Evolutionary conservation across 306 rosid species (phyloP).

Genomic region (Inga oerstediana): DNA sequence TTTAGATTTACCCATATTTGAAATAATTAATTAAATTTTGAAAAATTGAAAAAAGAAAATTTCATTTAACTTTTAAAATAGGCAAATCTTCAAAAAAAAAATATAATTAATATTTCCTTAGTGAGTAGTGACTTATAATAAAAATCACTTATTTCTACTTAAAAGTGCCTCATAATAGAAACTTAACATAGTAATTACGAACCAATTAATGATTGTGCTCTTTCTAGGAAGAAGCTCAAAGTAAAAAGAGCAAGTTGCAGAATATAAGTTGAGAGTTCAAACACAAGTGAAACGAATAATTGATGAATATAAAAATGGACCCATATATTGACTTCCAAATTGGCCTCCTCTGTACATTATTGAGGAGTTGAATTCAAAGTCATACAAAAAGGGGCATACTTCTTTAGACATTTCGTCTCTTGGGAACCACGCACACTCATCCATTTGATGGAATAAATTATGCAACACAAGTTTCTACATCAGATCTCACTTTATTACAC

Average conservation of each 20-base stretch:
- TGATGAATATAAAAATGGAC: neutral
- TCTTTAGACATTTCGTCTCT: neutral
- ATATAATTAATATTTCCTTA: no score
- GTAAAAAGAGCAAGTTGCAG: neutral
- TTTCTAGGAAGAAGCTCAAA: neutral
- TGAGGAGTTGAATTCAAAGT: constrained; percentile 1
- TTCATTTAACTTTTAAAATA: no score
- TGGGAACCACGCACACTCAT: neutral
- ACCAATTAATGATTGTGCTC: neutral
- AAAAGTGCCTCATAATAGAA: no score
- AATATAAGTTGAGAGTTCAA: neutral
- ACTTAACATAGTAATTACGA: neutral
- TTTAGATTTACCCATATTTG: no score
- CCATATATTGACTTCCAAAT: constrained; percentile 18
- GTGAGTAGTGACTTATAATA: no score
- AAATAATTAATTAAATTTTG: no score
- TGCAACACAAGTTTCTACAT: neutral
- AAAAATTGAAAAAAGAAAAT: no score
- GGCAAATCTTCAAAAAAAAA: no score
- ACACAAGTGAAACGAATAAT: neutral
- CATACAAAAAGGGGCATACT: neutral
- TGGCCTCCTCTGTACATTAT: neutral
- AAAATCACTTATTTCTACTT: no score
- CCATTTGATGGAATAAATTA: neutral
- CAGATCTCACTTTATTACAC: neutral